Percentiles rank a stretch among this genome's conserved stretches.
These are phyloP conservation scores for Pleurotus salmoneostramineus DNA, from an alignment of 768 basidiomycete genomes.

Conservation along the genomic window DNA sequence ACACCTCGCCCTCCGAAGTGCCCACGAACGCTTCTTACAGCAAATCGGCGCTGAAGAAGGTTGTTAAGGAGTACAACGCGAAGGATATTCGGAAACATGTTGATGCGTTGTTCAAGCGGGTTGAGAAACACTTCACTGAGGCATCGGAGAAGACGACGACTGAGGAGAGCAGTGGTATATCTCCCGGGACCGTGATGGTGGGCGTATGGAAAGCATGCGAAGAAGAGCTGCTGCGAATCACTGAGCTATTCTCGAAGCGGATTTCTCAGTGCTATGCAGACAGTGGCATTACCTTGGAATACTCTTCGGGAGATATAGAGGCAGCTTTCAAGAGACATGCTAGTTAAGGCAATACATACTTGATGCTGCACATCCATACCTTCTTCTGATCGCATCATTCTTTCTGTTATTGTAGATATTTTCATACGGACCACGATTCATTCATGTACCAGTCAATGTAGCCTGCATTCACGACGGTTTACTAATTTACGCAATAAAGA, in stretches of 20 bases:
- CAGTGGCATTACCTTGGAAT: slow-evolving; percentile 70
- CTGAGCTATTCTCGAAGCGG: slow-evolving; percentile 61
- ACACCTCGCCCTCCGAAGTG: slow-evolving; percentile 74
- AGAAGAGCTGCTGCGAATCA: slow-evolving; percentile 73
- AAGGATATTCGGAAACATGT: slow-evolving; percentile 91
- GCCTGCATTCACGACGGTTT: too few species aligned
- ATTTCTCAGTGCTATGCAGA: slow-evolving; percentile 81
- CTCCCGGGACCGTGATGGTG: slow-evolving; percentile 64
- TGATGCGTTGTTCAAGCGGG: slow-evolving; percentile 83
- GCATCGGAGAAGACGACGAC: slow-evolving; percentile 62
- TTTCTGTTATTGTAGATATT: too few species aligned
- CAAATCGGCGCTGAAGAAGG: slow-evolving; percentile 75
- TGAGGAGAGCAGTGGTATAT: slow-evolving; percentile 48
- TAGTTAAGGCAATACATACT: slow-evolving; percentile 7
- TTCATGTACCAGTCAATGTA: too few species aligned
- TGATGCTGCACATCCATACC: neutral
- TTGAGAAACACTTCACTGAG: slow-evolving; percentile 95
- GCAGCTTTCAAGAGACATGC: slow-evolving; percentile 70
- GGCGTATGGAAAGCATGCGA: slow-evolving; percentile 93
- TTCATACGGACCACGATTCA: too few species aligned
- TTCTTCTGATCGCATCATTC: too few species aligned
- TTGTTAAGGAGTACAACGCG: slow-evolving; percentile 76
- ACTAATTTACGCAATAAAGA: neutral
- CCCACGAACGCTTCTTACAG: slow-evolving; percentile 71
- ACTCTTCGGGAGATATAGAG: slow-evolving; percentile 70